Conservation (phyloP, 805 yeast species). For the Dipodascus geniculatus region DNA sequence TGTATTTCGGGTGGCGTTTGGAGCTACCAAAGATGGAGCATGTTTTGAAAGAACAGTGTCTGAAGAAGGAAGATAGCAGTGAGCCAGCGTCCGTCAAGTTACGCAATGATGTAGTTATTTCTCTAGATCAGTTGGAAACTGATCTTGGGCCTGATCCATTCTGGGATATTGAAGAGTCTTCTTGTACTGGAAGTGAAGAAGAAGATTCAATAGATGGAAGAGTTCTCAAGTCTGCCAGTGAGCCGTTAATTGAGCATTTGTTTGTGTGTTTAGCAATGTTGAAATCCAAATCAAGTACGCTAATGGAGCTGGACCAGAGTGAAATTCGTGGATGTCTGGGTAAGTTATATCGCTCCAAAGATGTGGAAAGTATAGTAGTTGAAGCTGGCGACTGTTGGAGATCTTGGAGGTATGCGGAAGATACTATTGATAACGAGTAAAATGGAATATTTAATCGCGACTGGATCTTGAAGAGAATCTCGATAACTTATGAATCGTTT, state of each 20-base stretch:
- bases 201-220: neutral
- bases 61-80: slow-evolving; percentile 7
- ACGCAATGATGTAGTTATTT: neutral
- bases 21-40: slow-evolving; percentile 6
- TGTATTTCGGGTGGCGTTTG: slow-evolving; percentile 56
- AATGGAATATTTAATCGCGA: slow-evolving; percentile 10
- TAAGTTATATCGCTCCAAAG: slow-evolving; percentile 37
- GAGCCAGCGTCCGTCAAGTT: slow-evolving; percentile 3
- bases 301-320: slow-evolving; percentile 80
- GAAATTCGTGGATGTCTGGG: slow-evolving; percentile 74
- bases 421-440: slow-evolving; percentile 29
- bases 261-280: slow-evolving; percentile 70
- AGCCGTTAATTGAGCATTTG: slow-evolving; percentile 52
- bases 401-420: slow-evolving; percentile 60
- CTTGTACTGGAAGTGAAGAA: slow-evolving; percentile 6
- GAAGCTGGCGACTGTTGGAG: slow-evolving; percentile 88
- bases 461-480: too few species aligned
- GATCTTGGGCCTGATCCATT: slow-evolving; percentile 47
- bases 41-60: neutral
- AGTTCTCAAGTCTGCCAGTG: slow-evolving; percentile 5
- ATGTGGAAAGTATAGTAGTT: slow-evolving; percentile 58
- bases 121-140: neutral
- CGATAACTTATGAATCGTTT: too few species aligned
- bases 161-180: slow-evolving; percentile 37
- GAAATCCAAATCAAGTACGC: slow-evolving; percentile 64